Percentiles rank a stretch among this genome's conserved stretches.
Conservation (phyloP, 208 protist genomes). For the Crithidia bombi region DNA sequence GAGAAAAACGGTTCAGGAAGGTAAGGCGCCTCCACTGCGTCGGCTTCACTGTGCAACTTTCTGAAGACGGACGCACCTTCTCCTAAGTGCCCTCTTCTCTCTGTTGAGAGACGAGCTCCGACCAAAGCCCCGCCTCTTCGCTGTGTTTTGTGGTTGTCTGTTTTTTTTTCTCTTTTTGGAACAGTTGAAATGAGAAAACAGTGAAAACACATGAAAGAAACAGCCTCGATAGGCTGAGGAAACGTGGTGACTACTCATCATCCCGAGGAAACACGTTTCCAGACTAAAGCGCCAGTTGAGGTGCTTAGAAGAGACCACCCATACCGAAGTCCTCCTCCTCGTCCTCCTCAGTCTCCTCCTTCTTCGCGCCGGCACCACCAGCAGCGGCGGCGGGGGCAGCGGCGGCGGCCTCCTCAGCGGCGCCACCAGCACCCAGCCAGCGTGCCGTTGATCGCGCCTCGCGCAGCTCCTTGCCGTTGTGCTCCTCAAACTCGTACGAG, state of each 20-base stretch:
- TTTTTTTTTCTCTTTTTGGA: not conserved
- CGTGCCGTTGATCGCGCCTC: conserved; percentile 84
- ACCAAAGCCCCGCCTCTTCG: too few species aligned
- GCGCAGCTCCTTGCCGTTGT: conserved; percentile 87
- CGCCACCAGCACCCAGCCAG: conserved; percentile 76
- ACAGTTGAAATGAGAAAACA: not conserved
- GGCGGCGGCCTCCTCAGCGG: conserved; percentile 54
- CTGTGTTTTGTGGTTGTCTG: not conserved
- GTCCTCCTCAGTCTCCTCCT: conserved; percentile 74
- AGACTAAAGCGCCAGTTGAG: not conserved
- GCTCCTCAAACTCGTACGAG: conserved; percentile 92
- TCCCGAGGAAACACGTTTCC: not conserved
- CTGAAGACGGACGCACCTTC: too few species aligned
- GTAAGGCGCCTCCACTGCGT: too few species aligned
- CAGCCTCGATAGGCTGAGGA: conserved; percentile 5
- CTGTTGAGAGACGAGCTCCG: too few species aligned
- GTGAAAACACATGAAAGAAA: too few species aligned
- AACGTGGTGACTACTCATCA: not conserved
- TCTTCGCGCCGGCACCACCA: conserved; percentile 47
- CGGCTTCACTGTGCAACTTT: too few species aligned
- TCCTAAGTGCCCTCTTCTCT: too few species aligned
- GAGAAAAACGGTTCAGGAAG: too few species aligned
- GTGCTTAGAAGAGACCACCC: conserved; percentile 84
- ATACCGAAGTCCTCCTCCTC: conserved; percentile 87
- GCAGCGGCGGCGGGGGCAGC: conserved; percentile 50